Conservation (phyloP, 2,329 filamentous ascomycete species). For the Aspergillus awamori region DNA sequence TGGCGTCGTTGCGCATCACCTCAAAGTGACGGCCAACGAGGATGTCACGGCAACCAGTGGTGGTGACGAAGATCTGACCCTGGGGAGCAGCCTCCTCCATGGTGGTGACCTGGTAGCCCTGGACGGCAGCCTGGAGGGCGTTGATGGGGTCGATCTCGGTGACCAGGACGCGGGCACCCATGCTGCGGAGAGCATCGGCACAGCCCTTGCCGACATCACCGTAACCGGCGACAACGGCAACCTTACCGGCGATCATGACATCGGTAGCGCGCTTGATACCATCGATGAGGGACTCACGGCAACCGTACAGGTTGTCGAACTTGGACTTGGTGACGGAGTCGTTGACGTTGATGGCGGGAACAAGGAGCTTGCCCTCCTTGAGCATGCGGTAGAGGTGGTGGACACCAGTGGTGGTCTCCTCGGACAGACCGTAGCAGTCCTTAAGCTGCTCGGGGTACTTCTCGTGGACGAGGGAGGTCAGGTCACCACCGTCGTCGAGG, state of each 20-base stretch:
- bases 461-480: conserved; percentile 92
- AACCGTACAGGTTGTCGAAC: conserved; percentile 99
- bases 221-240: conserved; percentile 95
- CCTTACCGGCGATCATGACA: conserved; percentile 99
- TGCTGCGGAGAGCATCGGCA: conserved; percentile 90
- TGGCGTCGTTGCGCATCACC: conserved; percentile 94
- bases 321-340: conserved; percentile 99
- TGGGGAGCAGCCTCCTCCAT: conserved; percentile 92
- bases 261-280: conserved; percentile 99
- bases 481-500: conserved; percentile 96
- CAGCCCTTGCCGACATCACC: conserved; percentile 99
- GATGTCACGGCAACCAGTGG: conserved; percentile 98
- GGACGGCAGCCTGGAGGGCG: conserved; percentile 97
- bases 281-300: conserved; percentile 97
- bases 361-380: conserved; percentile 84
- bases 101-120: conserved; percentile 93
- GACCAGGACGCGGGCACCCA: conserved; percentile 95
- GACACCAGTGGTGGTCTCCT: conserved; percentile 99
- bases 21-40: conserved; percentile 90
- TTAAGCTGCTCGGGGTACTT: conserved; percentile 99
- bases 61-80: conserved; percentile 99
- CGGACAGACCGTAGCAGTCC: conserved; percentile 96
- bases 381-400: conserved; percentile 99
- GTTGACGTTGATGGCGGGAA: conserved; percentile 98
- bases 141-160: conserved; percentile 99